phyloP scores from a whole-genome alignment of 768 basidiomycete species.

The Tylopilus plumbeoviolaceoides region DNA sequence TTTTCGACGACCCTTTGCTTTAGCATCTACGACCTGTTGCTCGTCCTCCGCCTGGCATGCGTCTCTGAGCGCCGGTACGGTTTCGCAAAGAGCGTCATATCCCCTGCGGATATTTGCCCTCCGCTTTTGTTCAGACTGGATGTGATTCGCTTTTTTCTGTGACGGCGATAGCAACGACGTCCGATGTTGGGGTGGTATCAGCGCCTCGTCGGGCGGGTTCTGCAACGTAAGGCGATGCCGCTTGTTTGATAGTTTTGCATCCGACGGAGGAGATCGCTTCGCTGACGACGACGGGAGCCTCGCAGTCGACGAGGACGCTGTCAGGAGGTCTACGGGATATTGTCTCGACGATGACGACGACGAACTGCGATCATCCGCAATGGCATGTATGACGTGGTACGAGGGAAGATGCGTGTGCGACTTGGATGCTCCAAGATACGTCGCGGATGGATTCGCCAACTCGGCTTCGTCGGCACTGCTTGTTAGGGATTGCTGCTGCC shows the following conservation, averaged over 20 bases:
- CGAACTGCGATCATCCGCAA: conserved; percentile 18
- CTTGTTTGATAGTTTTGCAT: conserved; percentile 28
- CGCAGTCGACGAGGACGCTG: conserved; percentile 12
- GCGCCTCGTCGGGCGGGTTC: conserved; percentile 10
- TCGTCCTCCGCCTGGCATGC: conserved; percentile 60
- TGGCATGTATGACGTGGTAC: conserved; percentile 9
- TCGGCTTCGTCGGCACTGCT: conserved; percentile 9
- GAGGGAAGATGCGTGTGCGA: conserved; percentile 18
- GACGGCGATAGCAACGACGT: conserved; percentile 61
- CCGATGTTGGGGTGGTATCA: conserved; percentile 10
- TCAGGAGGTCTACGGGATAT: conserved; percentile 21
- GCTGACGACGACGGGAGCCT: conserved; percentile 11
- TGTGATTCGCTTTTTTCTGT: conserved; percentile 92
- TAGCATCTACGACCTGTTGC: conserved; percentile 32
- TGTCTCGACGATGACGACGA: conserved; percentile 28
- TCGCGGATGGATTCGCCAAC: conserved; percentile 1
- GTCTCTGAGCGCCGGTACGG: conserved; percentile 76
- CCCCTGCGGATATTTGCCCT: conserved; percentile 86
- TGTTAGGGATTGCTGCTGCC: conserved; percentile 12
- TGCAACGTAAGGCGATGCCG: conserved; percentile 26
- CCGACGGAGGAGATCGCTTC: conserved; percentile 27
- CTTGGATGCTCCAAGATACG: conserved; percentile 3
- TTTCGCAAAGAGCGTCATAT: conserved; percentile 83
- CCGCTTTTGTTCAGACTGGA: conserved; percentile 91
- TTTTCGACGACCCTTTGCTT: conserved; percentile 35